Base-by-base conservation (phyloP, 78 protist species). In the Bodo saltans region DNA sequence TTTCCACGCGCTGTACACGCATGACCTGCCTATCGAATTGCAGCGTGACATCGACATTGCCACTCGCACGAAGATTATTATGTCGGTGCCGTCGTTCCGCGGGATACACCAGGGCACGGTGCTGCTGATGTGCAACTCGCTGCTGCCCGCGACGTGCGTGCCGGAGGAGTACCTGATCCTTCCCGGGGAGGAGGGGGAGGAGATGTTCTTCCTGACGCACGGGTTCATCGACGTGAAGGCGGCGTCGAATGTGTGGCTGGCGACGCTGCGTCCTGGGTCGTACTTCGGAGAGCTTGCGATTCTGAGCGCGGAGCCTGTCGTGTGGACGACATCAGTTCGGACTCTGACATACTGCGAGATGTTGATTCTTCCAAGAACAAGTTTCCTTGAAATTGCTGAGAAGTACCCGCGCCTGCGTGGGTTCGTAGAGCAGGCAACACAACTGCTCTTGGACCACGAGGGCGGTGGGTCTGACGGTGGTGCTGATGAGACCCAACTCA, bases 241-340 rank as follows among this genome's bases (percentile, higher is more conserved):
- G 72, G 27, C 1, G 42, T n/a, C n/a, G n/a, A n/a, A n/a, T n/a
- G n/a, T n/a, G n/a, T n/a, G n/a, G n/a, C n/a, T n/a, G n/a, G n/a
- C n/a, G n/a, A n/a, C n/a, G n/a, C n/a, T 83, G 12, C 80, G 76
- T 29, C 52, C 41, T 23, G 85, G 85, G 28, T 41, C 42, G 8
- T 83, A 70, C 68, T 83, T 83, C 25, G 85, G 85, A n/a, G 85
- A 83, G 28, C 70, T 83, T 47, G 84, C 84, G 53, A n/a, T 79
- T 30, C 68, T 79, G 38, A 70, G 68, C n/a, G n/a, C n/a, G n/a
- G n/a, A n/a, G 68, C 11, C 11, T 17, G 78, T 47, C 39, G 70
- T 70, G 67, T 32, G 85, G 68, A 83, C 32, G 34, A 79, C 85
- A 8, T 70, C 73, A 4, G 40, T 83, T 37, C 60, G 75, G n/a